Evolutionary conservation across 345 rosid genomes (phyloP).

Genomic region (Gossypium ekmanianum): DNA sequence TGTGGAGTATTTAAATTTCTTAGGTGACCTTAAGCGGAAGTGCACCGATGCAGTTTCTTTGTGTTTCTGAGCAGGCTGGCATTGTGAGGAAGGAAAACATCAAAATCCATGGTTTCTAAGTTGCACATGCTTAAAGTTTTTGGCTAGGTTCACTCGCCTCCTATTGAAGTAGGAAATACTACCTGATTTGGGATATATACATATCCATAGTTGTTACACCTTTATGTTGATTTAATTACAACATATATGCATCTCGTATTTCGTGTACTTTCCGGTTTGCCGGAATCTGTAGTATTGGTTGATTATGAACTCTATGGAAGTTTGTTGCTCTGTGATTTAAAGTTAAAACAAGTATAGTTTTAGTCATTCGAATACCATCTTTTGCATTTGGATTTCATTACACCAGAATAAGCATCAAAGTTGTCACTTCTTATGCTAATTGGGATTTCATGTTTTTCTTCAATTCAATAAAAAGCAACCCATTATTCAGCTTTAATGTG

Average conservation of each 20-base stretch:
- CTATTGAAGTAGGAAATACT: not conserved
- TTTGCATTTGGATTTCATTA: not conserved
- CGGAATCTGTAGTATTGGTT: not conserved
- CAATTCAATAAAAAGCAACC: not conserved
- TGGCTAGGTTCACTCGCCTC: not conserved
- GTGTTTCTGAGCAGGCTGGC: conserved; percentile 52
- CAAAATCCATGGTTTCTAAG: conserved; percentile 94
- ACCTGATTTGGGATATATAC: not conserved
- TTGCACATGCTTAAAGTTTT: not conserved
- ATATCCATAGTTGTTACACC: not conserved
- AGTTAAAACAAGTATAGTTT: not conserved
- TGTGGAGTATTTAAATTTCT: not conserved
- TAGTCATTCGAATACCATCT: not conserved
- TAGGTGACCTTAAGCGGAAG: not conserved
- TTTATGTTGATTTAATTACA: not conserved
- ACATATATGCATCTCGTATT: conserved; percentile 5
- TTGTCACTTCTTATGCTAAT: no score
- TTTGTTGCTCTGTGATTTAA: not conserved
- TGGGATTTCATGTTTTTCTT: not conserved
- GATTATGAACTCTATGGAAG: conserved; percentile 3
- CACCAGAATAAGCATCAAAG: not conserved
- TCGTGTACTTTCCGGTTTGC: not conserved
- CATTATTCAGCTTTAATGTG: not conserved
- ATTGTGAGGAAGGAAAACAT: conserved; percentile 92
- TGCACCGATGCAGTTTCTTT: not conserved